Conservation (phyloP, 2,329 filamentous ascomycete genomes). For the Phaeoacremonium minimum region DNA sequence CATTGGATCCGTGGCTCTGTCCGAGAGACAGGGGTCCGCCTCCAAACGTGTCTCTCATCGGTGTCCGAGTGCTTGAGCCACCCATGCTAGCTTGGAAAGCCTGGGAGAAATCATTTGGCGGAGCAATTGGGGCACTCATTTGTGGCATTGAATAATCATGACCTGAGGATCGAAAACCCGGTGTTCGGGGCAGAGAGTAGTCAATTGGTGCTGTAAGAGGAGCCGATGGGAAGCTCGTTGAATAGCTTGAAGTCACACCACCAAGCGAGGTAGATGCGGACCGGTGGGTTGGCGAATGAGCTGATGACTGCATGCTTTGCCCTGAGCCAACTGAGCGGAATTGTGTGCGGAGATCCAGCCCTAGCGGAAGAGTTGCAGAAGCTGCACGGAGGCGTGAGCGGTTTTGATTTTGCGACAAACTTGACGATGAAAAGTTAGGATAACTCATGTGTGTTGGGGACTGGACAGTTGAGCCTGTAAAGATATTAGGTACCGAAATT, state of each 20-base stretch:
- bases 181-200: constrained; percentile 42
- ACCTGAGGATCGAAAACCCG: constrained; percentile 24
- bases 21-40: constrained; percentile 19
- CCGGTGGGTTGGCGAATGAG: constrained; percentile 29
- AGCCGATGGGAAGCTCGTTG: constrained; percentile 48
- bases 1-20: constrained; percentile 14
- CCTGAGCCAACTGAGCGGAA: constrained; percentile 31
- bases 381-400: constrained; percentile 46
- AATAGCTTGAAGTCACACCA: constrained; percentile 31
- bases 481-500: constrained; percentile 13
- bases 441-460: constrained; percentile 48
- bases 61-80: constrained; percentile 27
- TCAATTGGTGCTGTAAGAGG: constrained; percentile 51
- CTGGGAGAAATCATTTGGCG: constrained; percentile 47
- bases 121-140: constrained; percentile 49
- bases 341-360: constrained; percentile 39
- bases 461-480: constrained; percentile 38
- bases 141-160: constrained; percentile 49
- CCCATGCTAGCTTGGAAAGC: constrained; percentile 38
- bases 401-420: constrained; percentile 36
- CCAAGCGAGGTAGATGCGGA: no score
- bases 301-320: constrained; percentile 16
- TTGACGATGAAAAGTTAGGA: constrained; percentile 33
- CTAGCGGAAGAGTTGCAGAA: constrained; percentile 39
- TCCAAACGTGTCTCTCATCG: constrained; percentile 40